phyloP scores from a whole-genome alignment of 192 early-diverging fungal species.

The Chytriomyces confervae region DNA sequence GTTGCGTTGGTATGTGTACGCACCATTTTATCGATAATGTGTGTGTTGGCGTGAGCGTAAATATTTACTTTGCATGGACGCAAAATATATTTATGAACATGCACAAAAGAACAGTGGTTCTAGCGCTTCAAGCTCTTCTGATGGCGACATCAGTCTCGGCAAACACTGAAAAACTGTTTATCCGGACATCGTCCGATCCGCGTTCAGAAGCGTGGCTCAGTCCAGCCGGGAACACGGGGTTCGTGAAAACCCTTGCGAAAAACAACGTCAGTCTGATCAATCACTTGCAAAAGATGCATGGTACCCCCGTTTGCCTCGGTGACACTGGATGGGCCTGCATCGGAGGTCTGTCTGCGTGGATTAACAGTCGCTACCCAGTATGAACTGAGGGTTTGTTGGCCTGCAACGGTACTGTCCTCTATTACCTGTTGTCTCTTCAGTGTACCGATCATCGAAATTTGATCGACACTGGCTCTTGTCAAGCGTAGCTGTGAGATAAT shows the following conservation, averaged over 20 bases:
- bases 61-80: too few relatives aligned
- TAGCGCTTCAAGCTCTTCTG: background rate
- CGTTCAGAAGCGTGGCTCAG: background rate
- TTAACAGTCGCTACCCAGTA: background rate
- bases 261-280: background rate
- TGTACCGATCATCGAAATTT: background rate
- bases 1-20: too few relatives aligned
- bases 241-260: background rate
- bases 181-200: background rate
- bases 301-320: slow-evolving; percentile 8
- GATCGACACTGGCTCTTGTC: too few relatives aligned
- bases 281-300: slow-evolving; percentile 8
- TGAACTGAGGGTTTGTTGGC: slow-evolving; percentile 31
- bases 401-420: slow-evolving; percentile 19
- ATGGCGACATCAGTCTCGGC: background rate
- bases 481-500: background rate
- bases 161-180: slow-evolving; percentile 30
- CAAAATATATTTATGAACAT: too few relatives aligned
- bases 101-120: background rate
- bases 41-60: too few relatives aligned
- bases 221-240: background rate
- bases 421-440: background rate
- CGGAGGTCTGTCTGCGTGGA: slow-evolving; percentile 20
- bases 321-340: slow-evolving; percentile 3
- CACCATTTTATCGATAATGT: too few relatives aligned